A percentile compares a stretch with the other conserved stretches of the same genome.
Evolutionary conservation across 345 rosid species (phyloP).

Genomic region (Fremontodendron californicum): DNA sequence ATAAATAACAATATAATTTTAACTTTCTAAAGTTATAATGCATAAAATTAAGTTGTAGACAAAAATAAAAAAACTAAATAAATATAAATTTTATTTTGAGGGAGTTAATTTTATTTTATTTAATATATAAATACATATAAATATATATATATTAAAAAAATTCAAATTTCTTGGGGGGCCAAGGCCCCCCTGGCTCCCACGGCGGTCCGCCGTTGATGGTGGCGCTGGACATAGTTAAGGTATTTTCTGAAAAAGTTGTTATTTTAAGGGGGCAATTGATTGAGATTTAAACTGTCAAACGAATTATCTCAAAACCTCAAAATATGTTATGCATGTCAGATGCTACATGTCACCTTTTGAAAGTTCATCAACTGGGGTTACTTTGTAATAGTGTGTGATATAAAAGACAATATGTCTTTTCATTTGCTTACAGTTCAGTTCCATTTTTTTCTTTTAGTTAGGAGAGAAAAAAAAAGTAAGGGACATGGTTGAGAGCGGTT

Average conservation of each 20-base stretch:
- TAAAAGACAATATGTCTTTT: not conserved
- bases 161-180: too few relatives aligned
- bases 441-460: not conserved
- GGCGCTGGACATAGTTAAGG: constrained; percentile 75
- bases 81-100: too few relatives aligned
- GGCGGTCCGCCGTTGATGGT: too few relatives aligned
- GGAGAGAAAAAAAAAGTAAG: not conserved
- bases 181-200: too few relatives aligned
- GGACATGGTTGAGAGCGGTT: not conserved
- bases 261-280: not conserved
- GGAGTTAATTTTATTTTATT: too few relatives aligned
- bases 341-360: not conserved
- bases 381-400: not conserved
- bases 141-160: too few relatives aligned
- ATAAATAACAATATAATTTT: too few relatives aligned
- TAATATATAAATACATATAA: too few relatives aligned
- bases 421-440: not conserved
- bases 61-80: too few relatives aligned
- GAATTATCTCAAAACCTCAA: not conserved
- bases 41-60: too few relatives aligned
- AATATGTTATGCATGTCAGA: not conserved
- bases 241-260: constrained; percentile 17
- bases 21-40: too few relatives aligned
- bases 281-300: not conserved
- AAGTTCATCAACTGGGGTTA: not conserved